Base-by-base conservation (phyloP, 2,329 filamentous ascomycete species). In the Paramyrothecium sp. region DNA sequence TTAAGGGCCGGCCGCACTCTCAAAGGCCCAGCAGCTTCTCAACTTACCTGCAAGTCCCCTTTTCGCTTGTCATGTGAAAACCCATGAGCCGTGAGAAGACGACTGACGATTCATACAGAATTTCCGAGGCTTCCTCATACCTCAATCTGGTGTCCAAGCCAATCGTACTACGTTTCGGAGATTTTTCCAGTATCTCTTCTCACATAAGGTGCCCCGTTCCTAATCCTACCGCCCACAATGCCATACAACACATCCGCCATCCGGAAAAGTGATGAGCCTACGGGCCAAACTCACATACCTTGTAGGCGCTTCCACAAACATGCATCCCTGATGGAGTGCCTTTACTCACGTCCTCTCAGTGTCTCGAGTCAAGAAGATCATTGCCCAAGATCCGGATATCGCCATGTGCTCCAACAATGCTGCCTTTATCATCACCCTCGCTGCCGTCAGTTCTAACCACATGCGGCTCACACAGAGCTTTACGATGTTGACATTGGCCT, bases 301-400 rank as follows among this genome's bases (percentile, higher is more conserved):
- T 80, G 94, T 80, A 23, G 26, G 10, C 53, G 47, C 23, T 50
- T 50, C 54, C 20, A 47, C 13, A 51, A 22, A 23, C 5, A 4
- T 30, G 26, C 26, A 30, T 30, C 26, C 26, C 26, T 30, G 5
- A 30, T 30, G 26, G 26, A 30, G 10, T 10, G 10, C 4, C 10
- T 10, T 30, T 10, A 30, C 26, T 30, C 26, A 30, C 10, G 10
- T 30, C 44, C 13, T 16, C 17, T 26, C 61, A 98, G 95, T 98
- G 56, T 91, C 95, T 19, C 87, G 95, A 67, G 91, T 99, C 58
- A 97, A 97, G 77, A 97, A 96, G 77, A 97, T 99, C 71, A 91
- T 99, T 59, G 84, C 87, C 52, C 84, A 92, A 57, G 95, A 99
- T 73, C 87, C 91, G 48, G 94, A 97, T 61, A 90, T 97, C 60